A percentile compares a stretch with the other conserved stretches of the same genome.
Evolutionary conservation across 2,329 filamentous ascomycete genomes (phyloP).

Genomic region (Calcarisporium arbuscula): DNA sequence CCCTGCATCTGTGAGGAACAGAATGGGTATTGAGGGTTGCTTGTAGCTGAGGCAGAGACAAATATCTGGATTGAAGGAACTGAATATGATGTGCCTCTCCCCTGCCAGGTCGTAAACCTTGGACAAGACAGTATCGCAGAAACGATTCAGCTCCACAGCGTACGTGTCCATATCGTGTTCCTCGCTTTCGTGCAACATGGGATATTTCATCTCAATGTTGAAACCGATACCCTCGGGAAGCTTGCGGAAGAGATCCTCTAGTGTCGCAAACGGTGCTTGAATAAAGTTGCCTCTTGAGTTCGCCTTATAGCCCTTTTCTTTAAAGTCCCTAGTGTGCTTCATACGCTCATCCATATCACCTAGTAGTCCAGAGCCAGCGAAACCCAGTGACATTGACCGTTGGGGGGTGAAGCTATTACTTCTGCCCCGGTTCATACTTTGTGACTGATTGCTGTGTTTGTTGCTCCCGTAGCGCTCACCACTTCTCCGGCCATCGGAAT

Average conservation of each 20-base stretch:
- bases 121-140: conserved; percentile 85
- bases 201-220: conserved; percentile 99
- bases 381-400: conserved; percentile 51
- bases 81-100: conserved; percentile 90
- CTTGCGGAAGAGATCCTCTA: conserved; percentile 87
- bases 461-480: conserved; percentile 9
- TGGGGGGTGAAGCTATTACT: conserved; percentile 36
- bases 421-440: conserved; percentile 16
- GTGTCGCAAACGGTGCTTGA: conserved; percentile 88
- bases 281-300: conserved; percentile 94
- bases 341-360: conserved; percentile 73
- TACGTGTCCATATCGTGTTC: conserved; percentile 96
- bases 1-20: conserved; percentile 90
- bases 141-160: conserved; percentile 90
- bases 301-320: conserved; percentile 89
- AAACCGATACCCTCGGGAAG: conserved; percentile 81
- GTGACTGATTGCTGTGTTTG: conserved; percentile 4
- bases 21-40: conserved; percentile 90
- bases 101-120: conserved; percentile 84
- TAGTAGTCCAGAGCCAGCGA: conserved; percentile 31
- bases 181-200: conserved; percentile 93
- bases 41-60: conserved; percentile 93
- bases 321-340: conserved; percentile 95
- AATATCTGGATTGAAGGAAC: conserved; percentile 94
- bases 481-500: conserved; percentile 41